Evolutionary conservation across 2,329 filamentous ascomycete species (phyloP), one percentile per base, ranked within the genome.

Genomic region (Penicillium decumbens): DNA sequence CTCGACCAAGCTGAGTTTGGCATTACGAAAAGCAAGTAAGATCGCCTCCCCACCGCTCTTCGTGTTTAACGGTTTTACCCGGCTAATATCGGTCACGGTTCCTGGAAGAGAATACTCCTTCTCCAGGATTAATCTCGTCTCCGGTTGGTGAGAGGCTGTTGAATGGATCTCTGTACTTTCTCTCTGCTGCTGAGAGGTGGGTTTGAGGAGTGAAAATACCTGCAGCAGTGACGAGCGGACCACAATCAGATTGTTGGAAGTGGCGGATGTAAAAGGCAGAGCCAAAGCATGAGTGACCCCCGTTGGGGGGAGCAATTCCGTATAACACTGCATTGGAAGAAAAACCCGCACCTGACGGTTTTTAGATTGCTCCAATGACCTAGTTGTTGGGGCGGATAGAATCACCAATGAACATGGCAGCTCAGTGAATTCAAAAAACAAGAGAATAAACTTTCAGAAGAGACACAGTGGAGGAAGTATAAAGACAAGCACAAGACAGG

Each of bases 171-270:
- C 57, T 20, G 51, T 39, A 18, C 40, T 47, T 43, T 53, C 53
- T 23, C 48, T 47, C 42, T 83, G 79, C 32, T 82, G 77, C 40
- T 59, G 62, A 54, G 57, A 50, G 9, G 60, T 43, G 30, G 88
- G 78, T 18, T 78, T 75, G 70, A 84, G 85, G 58, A 86, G 80
- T 33, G 84, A 80, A 73, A 95, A 98, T 65, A 98, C 84, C 71
- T 98, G 93, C 30, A 98, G 83, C 45, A 96, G 77, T 40, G 92
- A 96, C 51, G 89, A 90, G 75, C 91, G 95, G 63, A 89, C 90
- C 73, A 98, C 84, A 59, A 96, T 77, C 59, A 98, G 81, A 69
- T 97, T 96, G 70, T 81, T 86, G 61, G 87, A 83, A 57, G 84
- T 80, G 43, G 88, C 73, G 41, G 87, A 86, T 41, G 86, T 79